These are phyloP conservation scores for Calocera viscosa DNA, from an alignment of 768 basidiomycete species.

Conservation along the genomic window DNA sequence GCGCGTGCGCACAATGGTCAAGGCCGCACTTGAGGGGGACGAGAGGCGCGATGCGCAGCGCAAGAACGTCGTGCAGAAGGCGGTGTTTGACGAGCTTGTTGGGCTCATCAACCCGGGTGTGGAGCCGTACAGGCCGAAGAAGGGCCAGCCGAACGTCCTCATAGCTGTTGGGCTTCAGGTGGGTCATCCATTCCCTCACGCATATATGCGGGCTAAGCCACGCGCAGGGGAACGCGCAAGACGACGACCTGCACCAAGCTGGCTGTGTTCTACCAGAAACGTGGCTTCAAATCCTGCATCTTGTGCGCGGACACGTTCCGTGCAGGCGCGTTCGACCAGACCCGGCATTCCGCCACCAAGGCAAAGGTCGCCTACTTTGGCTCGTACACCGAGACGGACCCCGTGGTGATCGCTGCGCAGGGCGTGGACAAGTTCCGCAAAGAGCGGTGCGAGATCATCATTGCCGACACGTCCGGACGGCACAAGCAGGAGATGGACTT, in stretches of 20 bases:
- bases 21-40: slow-evolving; percentile 64
- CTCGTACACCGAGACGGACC: slow-evolving; percentile 97
- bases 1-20: slow-evolving; percentile 83
- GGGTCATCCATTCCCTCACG: too few species aligned
- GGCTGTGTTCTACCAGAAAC: slow-evolving; percentile 91
- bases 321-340: slow-evolving; percentile 98
- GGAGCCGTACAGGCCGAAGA: slow-evolving; percentile 92
- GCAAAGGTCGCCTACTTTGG: slow-evolving; percentile 99
- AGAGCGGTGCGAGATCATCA: slow-evolving; percentile 95
- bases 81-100: slow-evolving; percentile 94
- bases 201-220: too few species aligned
- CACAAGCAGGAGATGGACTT: slow-evolving; percentile 95
- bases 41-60: slow-evolving; percentile 69
- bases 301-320: slow-evolving; percentile 99
- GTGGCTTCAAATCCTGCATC: slow-evolving; percentile 92
- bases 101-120: slow-evolving; percentile 88
- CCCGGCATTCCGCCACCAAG: slow-evolving; percentile 97
- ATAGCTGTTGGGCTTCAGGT: slow-evolving; percentile 98
- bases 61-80: slow-evolving; percentile 85
- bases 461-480: slow-evolving; percentile 94
- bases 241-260: slow-evolving; percentile 99
- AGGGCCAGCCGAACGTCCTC: slow-evolving; percentile 83
- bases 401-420: slow-evolving; percentile 84
- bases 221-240: slow-evolving; percentile 83
- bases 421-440: slow-evolving; percentile 97